Evolutionary conservation across 2,329 filamentous ascomycete genomes (phyloP).

Genomic region (Fusarium aywerte): DNA sequence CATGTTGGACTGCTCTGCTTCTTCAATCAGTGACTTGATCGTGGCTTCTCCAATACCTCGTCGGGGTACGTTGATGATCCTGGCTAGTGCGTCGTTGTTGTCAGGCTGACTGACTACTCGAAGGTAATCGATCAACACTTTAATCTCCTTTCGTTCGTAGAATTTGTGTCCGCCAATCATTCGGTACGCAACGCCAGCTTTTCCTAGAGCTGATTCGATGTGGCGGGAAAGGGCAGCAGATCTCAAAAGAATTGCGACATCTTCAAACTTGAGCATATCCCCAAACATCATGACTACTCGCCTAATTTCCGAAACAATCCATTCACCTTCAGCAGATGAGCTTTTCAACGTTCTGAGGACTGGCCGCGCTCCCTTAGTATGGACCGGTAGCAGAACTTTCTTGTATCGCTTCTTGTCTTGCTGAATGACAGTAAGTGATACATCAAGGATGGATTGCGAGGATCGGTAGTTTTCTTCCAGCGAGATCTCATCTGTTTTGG

Average conservation of each 20-base stretch:
- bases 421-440: conserved; percentile 87
- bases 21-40: conserved; percentile 76
- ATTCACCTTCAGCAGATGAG: conserved; percentile 79
- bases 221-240: conserved; percentile 84
- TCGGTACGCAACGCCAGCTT: conserved; percentile 83
- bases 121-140: conserved; percentile 87
- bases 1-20: conserved; percentile 75
- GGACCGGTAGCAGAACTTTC: conserved; percentile 83
- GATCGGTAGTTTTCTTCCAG: conserved; percentile 96
- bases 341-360: conserved; percentile 80
- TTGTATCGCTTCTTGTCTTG: conserved; percentile 84
- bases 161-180: conserved; percentile 94
- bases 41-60: conserved; percentile 84
- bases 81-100: conserved; percentile 85
- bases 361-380: conserved; percentile 80
- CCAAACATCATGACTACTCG: conserved; percentile 77
- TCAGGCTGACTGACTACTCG: conserved; percentile 84
- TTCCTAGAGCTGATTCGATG: conserved; percentile 85
- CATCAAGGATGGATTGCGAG: conserved; percentile 82
- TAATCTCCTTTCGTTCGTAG: conserved; percentile 91
- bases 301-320: conserved; percentile 87
- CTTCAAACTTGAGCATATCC: conserved; percentile 75
- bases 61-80: conserved; percentile 86
- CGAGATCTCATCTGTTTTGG: conserved; percentile 81
- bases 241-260: conserved; percentile 88